A percentile compares a stretch with the other conserved stretches of the same genome.
These are phyloP conservation scores for Kockiozyma suomiensis DNA, from an alignment of 805 yeast genomes.

Conservation along the genomic window DNA sequence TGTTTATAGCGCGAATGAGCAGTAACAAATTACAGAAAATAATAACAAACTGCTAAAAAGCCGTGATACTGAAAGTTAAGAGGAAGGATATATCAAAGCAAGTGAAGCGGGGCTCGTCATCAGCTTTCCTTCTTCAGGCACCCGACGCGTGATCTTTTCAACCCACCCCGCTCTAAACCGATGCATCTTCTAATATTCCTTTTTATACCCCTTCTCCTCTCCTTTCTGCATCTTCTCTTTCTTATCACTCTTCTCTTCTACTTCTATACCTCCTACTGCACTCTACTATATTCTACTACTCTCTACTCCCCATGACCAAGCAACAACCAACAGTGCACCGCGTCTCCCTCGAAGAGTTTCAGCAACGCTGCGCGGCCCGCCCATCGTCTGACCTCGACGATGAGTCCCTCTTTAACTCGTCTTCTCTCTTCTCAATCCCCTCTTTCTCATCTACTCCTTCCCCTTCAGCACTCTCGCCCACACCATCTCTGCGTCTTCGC, in stretches of 20 bases:
- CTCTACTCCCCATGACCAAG: neutral
- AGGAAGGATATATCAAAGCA: no score
- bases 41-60: no score
- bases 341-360: constrained; percentile 25
- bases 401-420: constrained; percentile 11
- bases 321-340: constrained; percentile 5
- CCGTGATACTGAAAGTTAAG: no score
- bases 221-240: neutral
- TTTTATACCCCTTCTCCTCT: no score
- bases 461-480: neutral
- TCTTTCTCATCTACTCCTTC: neutral
- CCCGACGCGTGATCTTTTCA: constrained; percentile 5
- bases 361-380: constrained; percentile 2
- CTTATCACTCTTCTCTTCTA: neutral
- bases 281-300: no score
- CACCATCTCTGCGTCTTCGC: constrained; percentile 20
- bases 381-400: constrained; percentile 2
- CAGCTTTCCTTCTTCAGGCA: neutral
- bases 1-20: no score
- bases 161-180: neutral
- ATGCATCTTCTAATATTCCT: neutral
- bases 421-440: neutral
- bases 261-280: no score
- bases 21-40: no score
- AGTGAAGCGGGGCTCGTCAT: no score